Evolutionary conservation across 305 asterid genomes (phyloP), one percentile per base, ranked within the genome.

Genomic region (Ruellia speciosa): DNA sequence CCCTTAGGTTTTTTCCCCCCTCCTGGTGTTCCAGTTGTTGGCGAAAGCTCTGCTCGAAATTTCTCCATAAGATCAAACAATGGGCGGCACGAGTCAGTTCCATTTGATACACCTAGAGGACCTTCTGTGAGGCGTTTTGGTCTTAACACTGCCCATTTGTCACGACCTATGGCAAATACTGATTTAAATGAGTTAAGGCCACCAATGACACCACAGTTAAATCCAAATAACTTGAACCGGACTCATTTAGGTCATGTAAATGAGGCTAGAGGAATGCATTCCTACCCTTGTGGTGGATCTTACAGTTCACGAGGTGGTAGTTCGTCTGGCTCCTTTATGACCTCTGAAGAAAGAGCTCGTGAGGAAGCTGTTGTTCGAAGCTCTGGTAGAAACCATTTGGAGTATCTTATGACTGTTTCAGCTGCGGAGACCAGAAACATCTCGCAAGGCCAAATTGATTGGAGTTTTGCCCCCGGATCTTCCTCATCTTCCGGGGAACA

Each of bases 391-490:
- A 78, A 63, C 59, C 76, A 65, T 64, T 66, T 58, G 4, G 93
- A 81, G 58, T 71, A 69, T 66, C 71, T 80, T 56, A 60, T 66
- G 61, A 73, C 71, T 20, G 74, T 69, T 54, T 58, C 87, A 52
- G 69, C 74, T 59, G 58, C 83, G 0, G 94, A 79, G 75, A 64
- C 81, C 6, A 74, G 82, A 79, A 77, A 64, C 58, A 40, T 61
- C 52, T 52, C 60, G 46, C 85, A 69, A 43, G 89, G 85, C 48
- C 83, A 84, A 59, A 72, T 82, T 19, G 81, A 73, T 58, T 87
- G 94, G 94, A 75, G 82, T 67, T 80, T 77, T 62, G 69, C 75
- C 37, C 80, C 87, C 52, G 86, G 75, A 40, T 65, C 79, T 64
- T 69, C 79, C 8, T 58, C 75, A 53, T 72, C 85, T 65, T 76